A percentile compares a stretch with the other conserved stretches of the same genome.
phyloP scores from a whole-genome alignment of 768 basidiomycete genomes.

The Lactarius deliciosus region DNA sequence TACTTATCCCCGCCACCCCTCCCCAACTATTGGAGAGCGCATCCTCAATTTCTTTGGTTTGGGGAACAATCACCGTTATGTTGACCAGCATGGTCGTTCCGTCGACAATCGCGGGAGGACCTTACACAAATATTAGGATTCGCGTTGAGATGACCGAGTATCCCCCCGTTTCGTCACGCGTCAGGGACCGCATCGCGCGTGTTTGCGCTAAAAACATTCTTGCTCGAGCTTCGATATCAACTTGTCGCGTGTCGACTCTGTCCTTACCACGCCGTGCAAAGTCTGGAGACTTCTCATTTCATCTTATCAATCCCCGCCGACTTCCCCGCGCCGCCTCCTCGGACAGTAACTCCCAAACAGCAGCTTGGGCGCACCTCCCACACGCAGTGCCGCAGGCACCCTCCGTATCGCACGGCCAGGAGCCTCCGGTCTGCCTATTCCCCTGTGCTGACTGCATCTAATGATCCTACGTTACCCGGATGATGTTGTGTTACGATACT shows the following conservation, averaged over 20 bases:
- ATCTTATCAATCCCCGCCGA: conserved; percentile 14
- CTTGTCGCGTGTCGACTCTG: conserved; percentile 18
- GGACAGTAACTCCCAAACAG: conserved; percentile 12
- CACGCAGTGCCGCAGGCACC: conserved; percentile 13
- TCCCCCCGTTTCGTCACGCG: conserved; percentile 16
- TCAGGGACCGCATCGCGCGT: conserved; percentile 18
- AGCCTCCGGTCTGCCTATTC: conserved; percentile 1
- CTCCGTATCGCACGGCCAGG: conserved; percentile 1
- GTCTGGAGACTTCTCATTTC: conserved; percentile 14
- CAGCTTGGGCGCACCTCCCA: conserved; percentile 21
- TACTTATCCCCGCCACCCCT: conserved; percentile 1
- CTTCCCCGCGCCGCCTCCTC: conserved; percentile 14
- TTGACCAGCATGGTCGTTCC: conserved; percentile 52
- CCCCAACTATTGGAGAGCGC: conserved; percentile 39
- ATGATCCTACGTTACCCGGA: conserved; percentile 19
- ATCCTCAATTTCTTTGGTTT: conserved; percentile 42
- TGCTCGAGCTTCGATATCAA: conserved; percentile 19
- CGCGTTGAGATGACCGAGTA: conserved; percentile 9
- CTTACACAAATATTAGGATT: conserved; percentile 15
- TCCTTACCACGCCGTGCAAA: conserved; percentile 16
- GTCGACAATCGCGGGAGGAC: conserved; percentile 17
- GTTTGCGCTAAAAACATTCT: conserved; percentile 24
- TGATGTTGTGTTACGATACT: conserved; percentile 19
- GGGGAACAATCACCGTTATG: conserved; percentile 30
- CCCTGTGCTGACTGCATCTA: conserved; percentile 2